Evolutionary conservation across 176 grass and related monocot genomes (phyloP).

Genomic region (Aegilops longissima): DNA sequence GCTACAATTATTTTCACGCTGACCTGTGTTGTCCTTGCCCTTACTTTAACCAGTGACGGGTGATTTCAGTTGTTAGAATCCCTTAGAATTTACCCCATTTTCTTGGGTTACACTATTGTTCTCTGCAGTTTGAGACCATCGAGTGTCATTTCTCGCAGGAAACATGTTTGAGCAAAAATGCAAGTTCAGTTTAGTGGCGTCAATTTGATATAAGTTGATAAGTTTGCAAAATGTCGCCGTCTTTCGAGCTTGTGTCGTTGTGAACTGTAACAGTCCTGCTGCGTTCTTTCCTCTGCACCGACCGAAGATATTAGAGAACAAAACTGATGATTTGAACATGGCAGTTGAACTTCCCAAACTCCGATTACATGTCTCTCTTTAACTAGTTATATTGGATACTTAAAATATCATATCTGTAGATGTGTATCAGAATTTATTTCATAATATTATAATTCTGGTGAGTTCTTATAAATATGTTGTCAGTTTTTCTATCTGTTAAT

Average conservation of each 20-base stretch:
- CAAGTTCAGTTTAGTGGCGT: neutral
- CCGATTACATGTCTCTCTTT: no score
- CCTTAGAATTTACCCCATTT: neutral
- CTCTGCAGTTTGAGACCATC: neutral
- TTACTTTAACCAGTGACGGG: slow-evolving; percentile 71
- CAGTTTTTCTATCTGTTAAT: no score
- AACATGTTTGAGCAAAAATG: neutral
- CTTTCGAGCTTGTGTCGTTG: neutral
- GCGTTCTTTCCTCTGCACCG: neutral
- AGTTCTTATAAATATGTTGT: no score
- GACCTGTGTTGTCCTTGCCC: slow-evolving; percentile 61
- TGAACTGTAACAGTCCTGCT: neutral
- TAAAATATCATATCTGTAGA: no score
- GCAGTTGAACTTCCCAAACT: no score
- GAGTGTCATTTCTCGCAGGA: slow-evolving; percentile 4
- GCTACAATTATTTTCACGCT: slow-evolving; percentile 54
- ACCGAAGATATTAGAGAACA: neutral
- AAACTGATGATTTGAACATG: neutral
- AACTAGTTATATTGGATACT: no score
- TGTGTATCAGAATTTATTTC: no score
- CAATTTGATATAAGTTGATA: neutral
- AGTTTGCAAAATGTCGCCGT: neutral
- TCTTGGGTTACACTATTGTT: neutral
- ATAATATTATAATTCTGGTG: no score
- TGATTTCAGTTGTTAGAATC: slow-evolving; percentile 35